Evolutionary conservation across 139 green algal genomes (phyloP).

Genomic region (Chlamydomonas schloesseri): DNA sequence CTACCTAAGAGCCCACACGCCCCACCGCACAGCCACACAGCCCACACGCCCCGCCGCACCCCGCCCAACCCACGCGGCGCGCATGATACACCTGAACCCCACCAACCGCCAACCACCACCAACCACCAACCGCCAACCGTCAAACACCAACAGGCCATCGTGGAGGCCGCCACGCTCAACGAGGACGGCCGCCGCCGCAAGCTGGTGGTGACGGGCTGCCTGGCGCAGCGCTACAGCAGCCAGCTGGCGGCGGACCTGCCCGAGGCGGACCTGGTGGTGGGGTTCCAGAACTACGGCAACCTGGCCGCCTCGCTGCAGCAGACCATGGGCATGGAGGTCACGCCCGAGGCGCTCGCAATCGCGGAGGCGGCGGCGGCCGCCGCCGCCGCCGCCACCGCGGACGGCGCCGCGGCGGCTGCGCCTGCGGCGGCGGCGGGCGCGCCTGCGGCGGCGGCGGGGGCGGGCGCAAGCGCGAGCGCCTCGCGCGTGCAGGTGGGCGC

Average conservation of each 20-base stretch:
- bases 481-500: constrained; percentile 71
- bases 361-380: constrained; percentile 3
- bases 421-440: not conserved
- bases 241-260: constrained; percentile 82
- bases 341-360: not conserved
- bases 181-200: constrained; percentile 66
- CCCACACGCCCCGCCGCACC: too few relatives aligned
- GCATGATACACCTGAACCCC: too few relatives aligned
- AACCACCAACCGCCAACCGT: not conserved
- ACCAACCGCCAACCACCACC: too few relatives aligned
- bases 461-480: too few relatives aligned
- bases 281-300: constrained; percentile 72
- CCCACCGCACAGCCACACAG: too few relatives aligned
- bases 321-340: constrained; percentile 56
- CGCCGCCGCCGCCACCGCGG: not conserved
- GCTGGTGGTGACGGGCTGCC: constrained; percentile 91
- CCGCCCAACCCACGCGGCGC: too few relatives aligned
- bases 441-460: too few relatives aligned
- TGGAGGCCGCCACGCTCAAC: constrained; percentile 81
- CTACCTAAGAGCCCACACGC: too few relatives aligned
- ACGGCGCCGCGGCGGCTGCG: not conserved
- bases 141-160: constrained; percentile 74
- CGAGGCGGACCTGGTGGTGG: constrained; percentile 88
- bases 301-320: constrained; percentile 64
- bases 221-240: constrained; percentile 88